Base-by-base conservation (phyloP, 2,329 filamentous ascomycete species). In the Pseudogymnoascus sp. region DNA sequence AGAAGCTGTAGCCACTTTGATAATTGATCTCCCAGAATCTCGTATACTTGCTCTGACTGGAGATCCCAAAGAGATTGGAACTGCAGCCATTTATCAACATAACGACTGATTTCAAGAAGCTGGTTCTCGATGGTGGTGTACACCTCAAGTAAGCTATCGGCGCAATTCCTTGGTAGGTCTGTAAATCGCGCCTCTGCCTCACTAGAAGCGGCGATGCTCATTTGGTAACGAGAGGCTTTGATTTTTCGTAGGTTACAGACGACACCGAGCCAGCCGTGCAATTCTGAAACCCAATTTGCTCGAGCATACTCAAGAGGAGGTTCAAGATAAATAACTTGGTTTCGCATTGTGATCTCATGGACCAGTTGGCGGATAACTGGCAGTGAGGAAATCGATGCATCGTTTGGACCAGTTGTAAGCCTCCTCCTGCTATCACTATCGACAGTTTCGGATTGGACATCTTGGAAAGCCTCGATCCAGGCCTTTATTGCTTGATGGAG, bases 21-120 rank as follows among this genome's bases (percentile, higher is more conserved):
- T 16, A 99, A 83, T 72, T 97, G 89, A 67, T 97, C 93, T 10
- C 93, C 93, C 6, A 99, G 83, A 62, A 90, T 85, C 66, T 96
- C 91, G 72, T 97, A 96, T 1, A 99, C 92, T 69, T 97, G 91
- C 67, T 97, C 93, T 2, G 93, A 91, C 74, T 96, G 93, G 64
- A 99, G 82, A 78, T 99, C 95, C 95, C 95, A 99, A 0, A 99
- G 83, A 5, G 93, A 97, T 76, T 99, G 95, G 77, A 97, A 99
- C 71, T 97, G 95, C 54, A 99, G 81, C 95, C 95, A 99, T 76
- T 97, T 96, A 73, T 97, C 92, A 8, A 99, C 91, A 69, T 99
- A 99, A 3, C 82, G 81, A 39, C 89, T 85, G 34, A 97, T 91
- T 47, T 89, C 86, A 14, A 83, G 81, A 4, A 99, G 78, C 76